These are phyloP conservation scores for Yamadazyma sp. DNA, from an alignment of 1,139 yeast species.

Conservation along the genomic window DNA sequence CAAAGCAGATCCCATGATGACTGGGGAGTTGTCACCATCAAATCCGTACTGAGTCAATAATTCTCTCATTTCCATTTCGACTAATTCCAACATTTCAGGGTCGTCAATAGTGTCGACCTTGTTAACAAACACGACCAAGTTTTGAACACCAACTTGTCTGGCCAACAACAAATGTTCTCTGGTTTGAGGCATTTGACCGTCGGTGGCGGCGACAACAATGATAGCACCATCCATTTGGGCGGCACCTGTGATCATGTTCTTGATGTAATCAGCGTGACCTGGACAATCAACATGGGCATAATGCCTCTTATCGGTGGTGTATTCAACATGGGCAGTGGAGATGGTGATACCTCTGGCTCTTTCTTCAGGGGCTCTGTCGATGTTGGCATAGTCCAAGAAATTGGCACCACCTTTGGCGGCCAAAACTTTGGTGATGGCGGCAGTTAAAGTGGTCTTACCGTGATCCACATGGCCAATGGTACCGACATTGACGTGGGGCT, in stretches of 20 bases:
- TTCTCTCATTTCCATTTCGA: conserved; percentile 99
- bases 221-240: conserved; percentile 99
- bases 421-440: conserved; percentile 96
- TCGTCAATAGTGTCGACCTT: conserved; percentile 97
- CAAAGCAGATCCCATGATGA: conserved; percentile 97
- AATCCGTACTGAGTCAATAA: conserved; percentile 86
- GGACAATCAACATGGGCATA: conserved; percentile 96
- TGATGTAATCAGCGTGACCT: conserved; percentile 98
- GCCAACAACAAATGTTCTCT: conserved; percentile 98
- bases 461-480: conserved; percentile 95
- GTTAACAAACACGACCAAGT: conserved; percentile 95
- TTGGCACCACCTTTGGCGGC: conserved; percentile 87
- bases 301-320: conserved; percentile 89
- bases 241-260: conserved; percentile 99
- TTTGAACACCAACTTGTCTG: conserved; percentile 98
- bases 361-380: conserved; percentile 99
- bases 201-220: conserved; percentile 98
- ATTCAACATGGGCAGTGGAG: conserved; percentile 96
- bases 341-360: conserved; percentile 99
- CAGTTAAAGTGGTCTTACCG: conserved; percentile 97
- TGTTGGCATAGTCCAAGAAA: conserved; percentile 89
- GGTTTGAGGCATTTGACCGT: conserved; percentile 99
- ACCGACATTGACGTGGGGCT: conserved; percentile 96
- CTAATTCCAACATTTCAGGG: conserved; percentile 98
- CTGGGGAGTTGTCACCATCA: conserved; percentile 98